These are phyloP conservation scores for Penicillium taxi DNA, from an alignment of 495 filamentous ascomycete species.

Conservation along the genomic window DNA sequence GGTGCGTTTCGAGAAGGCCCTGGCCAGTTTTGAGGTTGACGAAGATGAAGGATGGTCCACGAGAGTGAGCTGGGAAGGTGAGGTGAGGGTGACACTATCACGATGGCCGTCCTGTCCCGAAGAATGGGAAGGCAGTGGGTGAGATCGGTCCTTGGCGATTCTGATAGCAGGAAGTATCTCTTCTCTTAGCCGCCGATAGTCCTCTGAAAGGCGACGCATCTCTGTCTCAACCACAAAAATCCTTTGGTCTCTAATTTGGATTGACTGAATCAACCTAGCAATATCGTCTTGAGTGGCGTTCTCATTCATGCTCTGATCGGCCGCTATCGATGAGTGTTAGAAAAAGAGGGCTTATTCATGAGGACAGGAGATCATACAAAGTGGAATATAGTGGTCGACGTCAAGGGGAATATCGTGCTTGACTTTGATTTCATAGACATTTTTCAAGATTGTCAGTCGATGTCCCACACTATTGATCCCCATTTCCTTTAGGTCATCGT, in stretches of 20 bases:
- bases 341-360: not conserved
- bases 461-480: constrained; percentile 88
- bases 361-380: constrained; percentile 54
- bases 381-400: constrained; percentile 85
- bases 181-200: constrained; percentile 76
- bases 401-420: constrained; percentile 87
- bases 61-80: constrained; percentile 34
- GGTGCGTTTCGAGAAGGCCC: constrained; percentile 76
- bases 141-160: constrained; percentile 81
- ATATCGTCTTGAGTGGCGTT: constrained; percentile 88
- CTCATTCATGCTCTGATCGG: constrained; percentile 78
- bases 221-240: constrained; percentile 74
- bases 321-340: constrained; percentile 49
- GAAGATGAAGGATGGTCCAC: constrained; percentile 19
- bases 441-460: constrained; percentile 87
- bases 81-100: constrained; percentile 34
- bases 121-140: constrained; percentile 64
- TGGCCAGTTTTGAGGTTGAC: constrained; percentile 17
- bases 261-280: constrained; percentile 75
- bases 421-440: constrained; percentile 89
- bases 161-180: constrained; percentile 85
- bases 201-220: constrained; percentile 69
- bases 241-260: constrained; percentile 78
- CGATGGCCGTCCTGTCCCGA: constrained; percentile 19
- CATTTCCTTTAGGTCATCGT: constrained; percentile 92